phyloP scores from a whole-genome alignment of 2,329 filamentous ascomycete species.

The Epichloe gansuensis region DNA sequence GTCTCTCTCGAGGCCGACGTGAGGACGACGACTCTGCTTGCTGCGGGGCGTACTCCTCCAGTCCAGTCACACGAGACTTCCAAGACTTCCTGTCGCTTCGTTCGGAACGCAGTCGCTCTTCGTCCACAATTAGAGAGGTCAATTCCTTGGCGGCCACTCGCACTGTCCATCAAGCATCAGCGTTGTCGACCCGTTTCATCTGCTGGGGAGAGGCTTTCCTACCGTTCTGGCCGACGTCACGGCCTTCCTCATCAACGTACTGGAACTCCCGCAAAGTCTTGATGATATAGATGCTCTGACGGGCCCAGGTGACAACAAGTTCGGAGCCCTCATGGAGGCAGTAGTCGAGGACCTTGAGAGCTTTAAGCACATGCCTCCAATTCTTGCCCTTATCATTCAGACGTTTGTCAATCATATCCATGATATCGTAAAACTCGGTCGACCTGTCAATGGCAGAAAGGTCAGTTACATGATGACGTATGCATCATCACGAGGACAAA shows the following conservation, averaged over 20 bases:
- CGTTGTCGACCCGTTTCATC: not conserved
- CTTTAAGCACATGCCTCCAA: slow-evolving; percentile 96
- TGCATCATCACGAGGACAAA: not conserved
- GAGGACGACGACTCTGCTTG: slow-evolving; percentile 28
- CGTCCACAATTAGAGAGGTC: slow-evolving; percentile 81
- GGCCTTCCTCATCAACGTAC: slow-evolving; percentile 89
- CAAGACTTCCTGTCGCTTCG: slow-evolving; percentile 84
- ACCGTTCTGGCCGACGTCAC: slow-evolving; percentile 96
- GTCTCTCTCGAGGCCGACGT: slow-evolving; percentile 36
- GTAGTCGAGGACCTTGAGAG: slow-evolving; percentile 94
- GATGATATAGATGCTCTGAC: slow-evolving; percentile 97
- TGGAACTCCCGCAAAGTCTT: slow-evolving; percentile 96
- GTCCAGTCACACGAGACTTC: slow-evolving; percentile 91
- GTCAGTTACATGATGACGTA: not conserved
- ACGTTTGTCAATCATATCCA: slow-evolving; percentile 98
- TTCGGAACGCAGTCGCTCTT: slow-evolving; percentile 82
- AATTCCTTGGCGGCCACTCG: slow-evolving; percentile 93
- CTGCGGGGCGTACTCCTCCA: slow-evolving; percentile 62
- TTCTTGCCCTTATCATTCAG: slow-evolving; percentile 99
- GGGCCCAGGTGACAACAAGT: slow-evolving; percentile 91
- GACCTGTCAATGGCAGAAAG: slow-evolving; percentile 41
- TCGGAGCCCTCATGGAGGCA: slow-evolving; percentile 96
- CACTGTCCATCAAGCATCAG: slow-evolving; percentile 40
- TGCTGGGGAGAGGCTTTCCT: slow-evolving; percentile 20
- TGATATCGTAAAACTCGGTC: slow-evolving; percentile 97